Conservation (phyloP, 768 basidiomycete genomes). For the Collybia mongolica region DNA sequence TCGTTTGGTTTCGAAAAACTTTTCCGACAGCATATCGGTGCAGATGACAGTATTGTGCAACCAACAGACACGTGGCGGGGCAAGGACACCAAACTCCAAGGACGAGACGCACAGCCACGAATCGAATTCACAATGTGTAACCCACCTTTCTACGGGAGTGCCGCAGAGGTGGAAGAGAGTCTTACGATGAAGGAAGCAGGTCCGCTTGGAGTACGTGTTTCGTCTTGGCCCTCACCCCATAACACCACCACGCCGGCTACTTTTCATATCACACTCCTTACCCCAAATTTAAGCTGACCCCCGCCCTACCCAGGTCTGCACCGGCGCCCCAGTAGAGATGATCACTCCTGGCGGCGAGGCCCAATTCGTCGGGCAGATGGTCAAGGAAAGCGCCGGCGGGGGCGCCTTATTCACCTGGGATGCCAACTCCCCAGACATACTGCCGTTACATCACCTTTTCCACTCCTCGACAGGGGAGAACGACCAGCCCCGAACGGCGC, state of each 20-base stretch:
- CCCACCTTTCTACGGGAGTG: constrained; percentile 89
- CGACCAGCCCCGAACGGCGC: no score
- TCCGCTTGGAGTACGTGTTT: constrained; percentile 65
- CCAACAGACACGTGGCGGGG: no score
- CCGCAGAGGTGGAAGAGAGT: constrained; percentile 61
- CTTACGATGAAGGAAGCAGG: constrained; percentile 60
- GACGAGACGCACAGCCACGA: constrained; percentile 27
- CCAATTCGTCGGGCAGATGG: constrained; percentile 73
- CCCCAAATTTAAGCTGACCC: neutral
- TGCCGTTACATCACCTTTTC: no score
- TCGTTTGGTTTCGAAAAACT: constrained; percentile 14
- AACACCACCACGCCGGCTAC: no score
- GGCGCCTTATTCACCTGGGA: no score
- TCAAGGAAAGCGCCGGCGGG: constrained; percentile 63
- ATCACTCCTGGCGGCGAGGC: constrained; percentile 87
- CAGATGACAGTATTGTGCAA: neutral
- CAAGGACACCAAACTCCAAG: neutral
- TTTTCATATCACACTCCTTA: neutral
- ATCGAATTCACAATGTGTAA: constrained; percentile 93
- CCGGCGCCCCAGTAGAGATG: constrained; percentile 86
- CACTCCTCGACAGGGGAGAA: no score
- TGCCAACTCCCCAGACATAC: no score
- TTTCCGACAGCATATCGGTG: neutral
- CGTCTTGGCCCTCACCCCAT: no score
- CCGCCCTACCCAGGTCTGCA: constrained; percentile 69